phyloP scores from a whole-genome alignment of 345 rosid species.

The Cochlearia excelsa region DNA sequence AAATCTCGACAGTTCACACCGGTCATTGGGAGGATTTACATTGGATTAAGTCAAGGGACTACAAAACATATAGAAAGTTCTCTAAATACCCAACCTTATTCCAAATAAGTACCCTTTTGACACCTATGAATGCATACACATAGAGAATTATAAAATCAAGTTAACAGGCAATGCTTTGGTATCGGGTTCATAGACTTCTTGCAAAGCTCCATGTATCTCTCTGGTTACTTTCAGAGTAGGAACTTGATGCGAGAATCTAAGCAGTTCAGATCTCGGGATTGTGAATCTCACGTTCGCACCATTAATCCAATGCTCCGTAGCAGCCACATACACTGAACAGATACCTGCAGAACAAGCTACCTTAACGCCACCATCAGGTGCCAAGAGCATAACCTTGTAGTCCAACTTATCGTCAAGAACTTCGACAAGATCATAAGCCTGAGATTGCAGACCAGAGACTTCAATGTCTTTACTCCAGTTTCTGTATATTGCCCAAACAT shows the following conservation, averaged over 20 bases:
- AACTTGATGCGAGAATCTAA: conserved; percentile 69
- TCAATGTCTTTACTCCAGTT: conserved; percentile 59
- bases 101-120: no score
- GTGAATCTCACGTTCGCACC: conserved; percentile 26
- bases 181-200: conserved; percentile 59
- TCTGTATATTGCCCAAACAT: conserved; percentile 82
- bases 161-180: conserved; percentile 27
- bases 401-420: conserved; percentile 44
- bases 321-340: conserved; percentile 1
- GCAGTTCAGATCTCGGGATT: conserved; percentile 47
- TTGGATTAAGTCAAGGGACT: no score
- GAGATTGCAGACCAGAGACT: conserved; percentile 41
- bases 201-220: conserved; percentile 44
- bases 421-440: conserved; percentile 55
- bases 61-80: no score
- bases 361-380: conserved; percentile 26
- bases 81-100: no score
- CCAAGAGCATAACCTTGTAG: conserved; percentile 46
- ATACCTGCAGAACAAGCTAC: no score
- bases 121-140: no score
- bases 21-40: conserved; percentile 5
- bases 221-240: conserved; percentile 53
- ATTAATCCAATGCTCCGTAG: conserved; percentile 46
- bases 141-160: background rate
- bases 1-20: conserved; percentile 62